Percentiles rank a stretch among this genome's conserved stretches.
Evolutionary conservation across 768 basidiomycete species (phyloP).

Genomic region (Serendipita sp.): DNA sequence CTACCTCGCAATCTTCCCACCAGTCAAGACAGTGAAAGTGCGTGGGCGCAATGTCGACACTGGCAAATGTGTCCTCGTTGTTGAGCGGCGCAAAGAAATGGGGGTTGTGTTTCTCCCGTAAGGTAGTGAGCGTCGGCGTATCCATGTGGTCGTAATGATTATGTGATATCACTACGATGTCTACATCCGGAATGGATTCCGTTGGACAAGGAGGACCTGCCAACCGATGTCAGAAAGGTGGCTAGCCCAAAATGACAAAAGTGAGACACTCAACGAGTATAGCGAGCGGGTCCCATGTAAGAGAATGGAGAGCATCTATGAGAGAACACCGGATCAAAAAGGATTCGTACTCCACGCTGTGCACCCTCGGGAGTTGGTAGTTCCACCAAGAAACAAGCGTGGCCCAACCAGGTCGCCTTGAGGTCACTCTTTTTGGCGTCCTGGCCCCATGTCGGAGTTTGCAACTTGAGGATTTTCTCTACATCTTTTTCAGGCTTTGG

Average conservation of each 20-base stretch:
- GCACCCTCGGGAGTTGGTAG: conserved; percentile 23
- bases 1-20: conserved; percentile 33
- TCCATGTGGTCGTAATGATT: conserved; percentile 42
- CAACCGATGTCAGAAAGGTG: neutral
- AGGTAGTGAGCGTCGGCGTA: conserved; percentile 26
- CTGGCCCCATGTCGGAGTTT: conserved; percentile 18
- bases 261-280: conserved; percentile 26
- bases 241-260: neutral
- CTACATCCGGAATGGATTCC: conserved; percentile 42
- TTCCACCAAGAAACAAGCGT: conserved; percentile 40
- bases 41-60: conserved; percentile 24
- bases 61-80: conserved; percentile 29
- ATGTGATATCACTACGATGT: conserved; percentile 46
- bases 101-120: conserved; percentile 22
- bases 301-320: conserved; percentile 36
- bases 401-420: conserved; percentile 40
- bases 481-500: neutral
- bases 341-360: conserved; percentile 28
- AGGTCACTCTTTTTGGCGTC: conserved; percentile 16
- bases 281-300: conserved; percentile 32
- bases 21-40: conserved; percentile 45
- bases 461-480: neutral
- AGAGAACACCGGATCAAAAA: conserved; percentile 36
- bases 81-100: conserved; percentile 47
- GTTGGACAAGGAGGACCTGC: conserved; percentile 34